Conservation (phyloP, 2,329 filamentous ascomycete species). For the Cordyceps sp. region DNA sequence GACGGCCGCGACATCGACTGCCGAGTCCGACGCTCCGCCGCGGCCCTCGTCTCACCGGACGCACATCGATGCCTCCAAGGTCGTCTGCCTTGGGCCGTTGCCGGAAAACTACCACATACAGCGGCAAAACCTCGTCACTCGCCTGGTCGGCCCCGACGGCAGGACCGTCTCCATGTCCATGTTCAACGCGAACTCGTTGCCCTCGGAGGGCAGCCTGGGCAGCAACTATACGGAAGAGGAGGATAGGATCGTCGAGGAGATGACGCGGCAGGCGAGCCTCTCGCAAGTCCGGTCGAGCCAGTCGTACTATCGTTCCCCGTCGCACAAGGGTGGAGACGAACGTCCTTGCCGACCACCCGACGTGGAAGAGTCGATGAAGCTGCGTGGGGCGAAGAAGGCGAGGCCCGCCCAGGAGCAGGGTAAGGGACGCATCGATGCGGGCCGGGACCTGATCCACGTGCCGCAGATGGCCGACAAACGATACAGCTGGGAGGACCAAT, state of each 20-base stretch:
- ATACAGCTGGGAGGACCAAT: slow-evolving; percentile 33
- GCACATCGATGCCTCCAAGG: slow-evolving; percentile 32
- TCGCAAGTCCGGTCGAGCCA: slow-evolving; percentile 1
- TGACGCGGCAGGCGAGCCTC: slow-evolving; percentile 9
- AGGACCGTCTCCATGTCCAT: slow-evolving; percentile 1
- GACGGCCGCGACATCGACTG: not conserved
- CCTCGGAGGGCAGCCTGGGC: slow-evolving; percentile 25
- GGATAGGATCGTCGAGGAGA: slow-evolving; percentile 17
- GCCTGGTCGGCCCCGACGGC: slow-evolving; percentile 3
- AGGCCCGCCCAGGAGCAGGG: not conserved
- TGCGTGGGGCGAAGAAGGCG: not conserved
- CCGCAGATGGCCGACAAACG: slow-evolving; percentile 31
- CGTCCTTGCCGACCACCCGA: not conserved
- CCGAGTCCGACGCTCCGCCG: not conserved
- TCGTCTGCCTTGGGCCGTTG: slow-evolving; percentile 37
- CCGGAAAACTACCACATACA: slow-evolving; percentile 26
- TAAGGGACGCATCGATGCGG: slow-evolving; percentile 23
- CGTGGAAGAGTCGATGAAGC: not conserved
- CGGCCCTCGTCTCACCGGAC: slow-evolving; percentile 23
- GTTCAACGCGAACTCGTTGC: slow-evolving; percentile 3
- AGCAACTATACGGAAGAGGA: slow-evolving; percentile 42
- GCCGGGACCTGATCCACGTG: slow-evolving; percentile 30
- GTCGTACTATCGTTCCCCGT: not conserved
- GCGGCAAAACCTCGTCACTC: slow-evolving; percentile 5
- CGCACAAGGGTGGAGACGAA: not conserved